Percentiles rank a stretch among this genome's conserved stretches.
Evolutionary conservation across 2,329 filamentous ascomycete genomes (phyloP).

Genomic region (Aspergillus uvarum): DNA sequence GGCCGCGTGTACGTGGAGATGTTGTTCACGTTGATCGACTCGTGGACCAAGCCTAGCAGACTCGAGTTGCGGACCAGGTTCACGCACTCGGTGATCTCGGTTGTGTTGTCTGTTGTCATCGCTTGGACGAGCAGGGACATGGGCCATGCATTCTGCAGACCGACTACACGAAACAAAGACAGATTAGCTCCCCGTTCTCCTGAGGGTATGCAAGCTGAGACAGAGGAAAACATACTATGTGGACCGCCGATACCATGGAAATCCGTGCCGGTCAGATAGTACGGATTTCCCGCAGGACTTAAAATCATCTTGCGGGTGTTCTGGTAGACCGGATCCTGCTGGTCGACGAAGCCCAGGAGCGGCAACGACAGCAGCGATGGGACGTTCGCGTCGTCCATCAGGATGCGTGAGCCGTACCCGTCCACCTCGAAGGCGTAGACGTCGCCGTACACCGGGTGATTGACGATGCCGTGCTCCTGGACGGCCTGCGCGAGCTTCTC

Average conservation of each 20-base stretch:
- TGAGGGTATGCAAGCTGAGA: neutral
- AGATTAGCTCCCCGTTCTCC: constrained; percentile 9
- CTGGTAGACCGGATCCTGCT: constrained; percentile 69
- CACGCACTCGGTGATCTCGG: constrained; percentile 74
- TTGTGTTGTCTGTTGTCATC: constrained; percentile 79
- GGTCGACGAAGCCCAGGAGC: constrained; percentile 57
- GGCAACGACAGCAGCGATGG: constrained; percentile 63
- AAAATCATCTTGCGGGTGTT: constrained; percentile 87
- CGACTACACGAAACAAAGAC: constrained; percentile 60
- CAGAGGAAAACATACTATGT: constrained; percentile 48
- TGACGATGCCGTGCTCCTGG: constrained; percentile 74
- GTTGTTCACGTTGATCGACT: constrained; percentile 82
- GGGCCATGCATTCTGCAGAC: constrained; percentile 89
- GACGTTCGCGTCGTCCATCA: constrained; percentile 68
- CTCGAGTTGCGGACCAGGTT: constrained; percentile 73
- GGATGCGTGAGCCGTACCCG: constrained; percentile 60
- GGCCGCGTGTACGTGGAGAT: constrained; percentile 72
- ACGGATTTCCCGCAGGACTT: constrained; percentile 76
- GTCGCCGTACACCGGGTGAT: constrained; percentile 51
- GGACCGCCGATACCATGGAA: constrained; percentile 88
- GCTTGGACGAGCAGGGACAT: constrained; percentile 93
- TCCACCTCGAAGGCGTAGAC: constrained; percentile 67
- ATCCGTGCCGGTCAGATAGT: constrained; percentile 72
- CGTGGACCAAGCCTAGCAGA: constrained; percentile 79
- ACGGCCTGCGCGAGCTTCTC: constrained; percentile 72